phyloP scores from a whole-genome alignment of 805 yeast species.

The Kodamaea hsintzibuensis region DNA sequence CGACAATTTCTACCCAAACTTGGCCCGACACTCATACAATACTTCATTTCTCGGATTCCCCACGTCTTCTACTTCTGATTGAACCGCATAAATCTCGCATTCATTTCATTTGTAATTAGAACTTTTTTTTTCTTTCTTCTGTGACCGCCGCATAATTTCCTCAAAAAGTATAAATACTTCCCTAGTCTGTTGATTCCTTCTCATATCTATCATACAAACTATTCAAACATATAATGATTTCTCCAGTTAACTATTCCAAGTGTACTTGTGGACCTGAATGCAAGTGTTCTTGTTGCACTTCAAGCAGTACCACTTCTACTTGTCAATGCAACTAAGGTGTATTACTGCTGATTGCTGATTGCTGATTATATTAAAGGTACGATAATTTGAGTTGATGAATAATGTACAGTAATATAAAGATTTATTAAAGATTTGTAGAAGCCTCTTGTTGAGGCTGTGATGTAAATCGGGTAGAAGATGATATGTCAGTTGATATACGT shows the following conservation, averaged over 20 bases:
- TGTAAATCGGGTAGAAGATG: too few relatives aligned
- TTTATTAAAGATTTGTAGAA: neutral
- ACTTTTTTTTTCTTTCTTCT: neutral
- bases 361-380: neutral
- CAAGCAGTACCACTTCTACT: constrained; percentile 10
- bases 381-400: neutral
- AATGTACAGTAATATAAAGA: neutral
- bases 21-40: neutral
- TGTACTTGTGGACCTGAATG: constrained; percentile 24
- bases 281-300: constrained; percentile 20
- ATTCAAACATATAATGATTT: constrained; percentile 3
- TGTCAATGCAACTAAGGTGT: constrained; percentile 13
- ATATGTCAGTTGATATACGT: too few relatives aligned
- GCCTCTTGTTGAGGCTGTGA: too few relatives aligned
- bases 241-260: constrained; percentile 12
- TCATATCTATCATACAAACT: neutral
- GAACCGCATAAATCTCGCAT: neutral
- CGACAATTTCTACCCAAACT: neutral
- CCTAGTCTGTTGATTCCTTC: neutral
- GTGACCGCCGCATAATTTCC: constrained; percentile 3
- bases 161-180: constrained; percentile 8
- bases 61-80: neutral
- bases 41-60: neutral
- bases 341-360: too few relatives aligned
- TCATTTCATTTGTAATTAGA: neutral